Evolutionary conservation across 2,329 filamentous ascomycete genomes (phyloP).

Genomic region (Beauveria bassiana): DNA sequence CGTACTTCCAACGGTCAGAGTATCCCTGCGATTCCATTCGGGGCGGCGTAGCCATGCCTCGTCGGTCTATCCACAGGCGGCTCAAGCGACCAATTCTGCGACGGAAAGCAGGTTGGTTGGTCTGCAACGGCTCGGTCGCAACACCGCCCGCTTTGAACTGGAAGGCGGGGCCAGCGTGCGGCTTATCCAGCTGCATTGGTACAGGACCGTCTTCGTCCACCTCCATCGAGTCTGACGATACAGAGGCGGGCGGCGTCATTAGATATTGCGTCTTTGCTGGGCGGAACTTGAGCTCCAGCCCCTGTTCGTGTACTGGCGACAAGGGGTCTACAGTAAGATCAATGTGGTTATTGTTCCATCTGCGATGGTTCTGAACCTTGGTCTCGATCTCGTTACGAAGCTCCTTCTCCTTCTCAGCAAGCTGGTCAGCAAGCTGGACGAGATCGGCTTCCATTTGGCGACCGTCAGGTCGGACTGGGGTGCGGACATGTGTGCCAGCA

Average conservation of each 20-base stretch:
- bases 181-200: conserved; percentile 32
- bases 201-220: conserved; percentile 41
- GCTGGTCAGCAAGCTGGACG: conserved; percentile 64
- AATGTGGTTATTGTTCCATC: conserved; percentile 86
- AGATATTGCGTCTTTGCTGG: conserved; percentile 64
- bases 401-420: conserved; percentile 73
- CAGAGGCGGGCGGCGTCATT: conserved; percentile 55
- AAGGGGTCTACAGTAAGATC: conserved; percentile 83
- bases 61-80: conserved; percentile 80
- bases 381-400: conserved; percentile 76
- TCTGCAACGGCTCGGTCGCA: conserved; percentile 29
- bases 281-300: conserved; percentile 56
- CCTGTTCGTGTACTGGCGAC: conserved; percentile 64
- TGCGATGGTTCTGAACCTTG: conserved; percentile 79
- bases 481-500: conserved; percentile 57
- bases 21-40: conserved; percentile 37
- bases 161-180: conserved; percentile 28
- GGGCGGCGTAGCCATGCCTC: conserved; percentile 50
- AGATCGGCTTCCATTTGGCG: conserved; percentile 72
- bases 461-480: conserved; percentile 62
- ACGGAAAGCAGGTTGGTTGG: conserved; percentile 60
- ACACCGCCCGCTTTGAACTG: conserved; percentile 38
- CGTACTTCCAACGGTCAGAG: conserved; percentile 75
- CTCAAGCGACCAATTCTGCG: conserved; percentile 78
- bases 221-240: conserved; percentile 49